These are phyloP conservation scores for Miamiensis avidus DNA, from an alignment of 169 alveolate genomes.

Conservation along the genomic window DNA sequence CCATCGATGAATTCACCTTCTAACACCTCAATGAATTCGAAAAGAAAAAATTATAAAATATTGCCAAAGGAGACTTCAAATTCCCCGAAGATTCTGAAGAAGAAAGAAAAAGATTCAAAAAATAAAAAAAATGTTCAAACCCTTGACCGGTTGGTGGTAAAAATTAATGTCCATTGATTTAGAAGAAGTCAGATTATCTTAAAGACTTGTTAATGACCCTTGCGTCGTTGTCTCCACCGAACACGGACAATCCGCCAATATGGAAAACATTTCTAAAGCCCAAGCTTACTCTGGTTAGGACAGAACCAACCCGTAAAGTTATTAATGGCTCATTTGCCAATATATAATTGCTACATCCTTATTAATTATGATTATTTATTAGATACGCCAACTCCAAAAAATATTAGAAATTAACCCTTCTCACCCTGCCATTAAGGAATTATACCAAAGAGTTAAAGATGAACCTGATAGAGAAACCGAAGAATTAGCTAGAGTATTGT, in stretches of 20 bases:
- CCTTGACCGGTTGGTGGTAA: conserved; percentile 92
- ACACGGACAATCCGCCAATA: conserved; percentile 95
- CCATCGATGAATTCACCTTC: conserved; percentile 96
- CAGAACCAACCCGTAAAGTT: conserved; percentile 35
- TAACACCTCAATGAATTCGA: conserved; percentile 93
- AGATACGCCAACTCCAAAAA: conserved; percentile 69
- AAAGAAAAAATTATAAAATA: conserved; percentile 91
- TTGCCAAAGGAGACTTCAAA: conserved; percentile 94
- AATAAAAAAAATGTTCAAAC: conserved; percentile 82
- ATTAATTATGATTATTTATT: conserved; percentile 42
- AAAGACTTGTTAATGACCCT: conserved; percentile 92
- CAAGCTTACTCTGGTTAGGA: conserved; percentile 93
- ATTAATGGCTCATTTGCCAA: background rate
- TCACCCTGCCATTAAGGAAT: conserved; percentile 92
- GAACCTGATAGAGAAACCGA: conserved; percentile 65
- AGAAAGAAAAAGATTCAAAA: conserved; percentile 68
- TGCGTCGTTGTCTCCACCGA: conserved; percentile 92
- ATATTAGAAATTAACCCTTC: conserved; percentile 95
- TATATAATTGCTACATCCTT: too few relatives aligned
- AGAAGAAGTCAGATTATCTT: conserved; percentile 90
- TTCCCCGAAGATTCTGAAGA: conserved; percentile 84
- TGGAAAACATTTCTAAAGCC: conserved; percentile 96
- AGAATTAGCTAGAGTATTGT: conserved; percentile 73
- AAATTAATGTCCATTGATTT: conserved; percentile 82
- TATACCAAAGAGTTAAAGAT: conserved; percentile 73